A percentile compares a stretch with the other conserved stretches of the same genome.
Conservation (phyloP, 768 basidiomycete species). For the Rhizopogon sp. region DNA sequence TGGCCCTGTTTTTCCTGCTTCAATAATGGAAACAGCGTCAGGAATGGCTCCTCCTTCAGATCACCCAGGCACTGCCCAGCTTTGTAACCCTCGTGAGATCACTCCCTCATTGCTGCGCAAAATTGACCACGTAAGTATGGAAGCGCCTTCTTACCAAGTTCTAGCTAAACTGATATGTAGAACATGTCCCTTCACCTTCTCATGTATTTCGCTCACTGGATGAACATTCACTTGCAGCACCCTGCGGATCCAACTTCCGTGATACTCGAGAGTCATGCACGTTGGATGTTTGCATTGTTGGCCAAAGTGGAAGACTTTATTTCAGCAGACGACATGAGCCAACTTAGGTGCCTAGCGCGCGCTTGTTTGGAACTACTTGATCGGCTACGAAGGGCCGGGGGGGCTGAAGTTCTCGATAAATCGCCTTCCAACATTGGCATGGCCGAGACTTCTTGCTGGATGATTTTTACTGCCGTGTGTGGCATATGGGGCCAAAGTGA, state of each 20-base stretch:
- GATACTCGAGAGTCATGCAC: slow-evolving; percentile 55
- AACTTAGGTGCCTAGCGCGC: slow-evolving; percentile 71
- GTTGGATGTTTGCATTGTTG: slow-evolving; percentile 77
- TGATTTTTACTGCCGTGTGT: slow-evolving; percentile 59
- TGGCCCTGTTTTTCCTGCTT: neutral
- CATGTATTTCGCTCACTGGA: slow-evolving; percentile 85
- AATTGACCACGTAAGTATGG: slow-evolving; percentile 61
- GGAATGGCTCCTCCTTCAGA: neutral
- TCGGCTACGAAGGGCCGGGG: slow-evolving; percentile 15
- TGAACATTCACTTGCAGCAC: slow-evolving; percentile 54
- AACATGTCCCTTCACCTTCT: slow-evolving; percentile 67
- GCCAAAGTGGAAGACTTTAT: slow-evolving; percentile 64
- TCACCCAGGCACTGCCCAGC: neutral
- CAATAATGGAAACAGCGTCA: neutral
- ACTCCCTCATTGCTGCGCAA: slow-evolving; percentile 49
- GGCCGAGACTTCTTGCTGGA: slow-evolving; percentile 59
- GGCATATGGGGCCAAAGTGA: slow-evolving; percentile 77
- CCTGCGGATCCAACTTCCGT: slow-evolving; percentile 29
- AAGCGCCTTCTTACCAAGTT: neutral
- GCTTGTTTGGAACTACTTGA: slow-evolving; percentile 50
- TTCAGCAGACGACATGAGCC: slow-evolving; percentile 70
- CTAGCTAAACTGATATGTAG: slow-evolving; percentile 31
- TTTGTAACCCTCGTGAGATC: slow-evolving; percentile 43
- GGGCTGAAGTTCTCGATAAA: neutral
- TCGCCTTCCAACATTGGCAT: slow-evolving; percentile 26